A percentile compares a stretch with the other conserved stretches of the same genome.
Evolutionary conservation across 2,329 filamentous ascomycete species (phyloP).

Genomic region (Aspergillus costaricaensis): DNA sequence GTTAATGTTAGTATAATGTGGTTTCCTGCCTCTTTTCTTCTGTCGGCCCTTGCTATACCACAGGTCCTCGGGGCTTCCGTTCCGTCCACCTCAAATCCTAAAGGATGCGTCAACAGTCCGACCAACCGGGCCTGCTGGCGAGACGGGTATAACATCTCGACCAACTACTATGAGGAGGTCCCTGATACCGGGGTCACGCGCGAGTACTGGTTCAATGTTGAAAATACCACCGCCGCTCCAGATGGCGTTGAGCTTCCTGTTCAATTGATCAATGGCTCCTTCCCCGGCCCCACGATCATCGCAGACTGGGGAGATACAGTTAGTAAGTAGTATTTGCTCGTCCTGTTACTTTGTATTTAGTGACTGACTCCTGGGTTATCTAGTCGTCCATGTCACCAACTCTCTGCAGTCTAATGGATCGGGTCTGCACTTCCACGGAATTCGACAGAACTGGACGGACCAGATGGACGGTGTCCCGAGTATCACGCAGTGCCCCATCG

Average conservation of each 20-base stretch:
- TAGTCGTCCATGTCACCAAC: constrained; percentile 61
- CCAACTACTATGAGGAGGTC: constrained; percentile 34
- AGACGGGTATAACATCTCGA: constrained; percentile 29
- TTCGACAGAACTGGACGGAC: constrained; percentile 35
- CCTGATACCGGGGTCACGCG: constrained; percentile 18
- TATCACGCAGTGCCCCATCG: constrained; percentile 44
- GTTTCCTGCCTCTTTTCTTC: neutral
- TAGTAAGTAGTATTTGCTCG: neutral
- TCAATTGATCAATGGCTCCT: constrained; percentile 63
- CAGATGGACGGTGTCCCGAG: constrained; percentile 33
- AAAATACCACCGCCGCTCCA: constrained; percentile 16
- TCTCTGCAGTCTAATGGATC: constrained; percentile 34
- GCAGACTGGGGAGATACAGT: constrained; percentile 62
- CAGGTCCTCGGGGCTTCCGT: neutral
- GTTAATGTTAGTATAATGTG: neutral
- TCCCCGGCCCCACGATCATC: constrained; percentile 67
- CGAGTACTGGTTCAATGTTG: constrained; percentile 22
- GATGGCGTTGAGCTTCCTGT: constrained; percentile 41
- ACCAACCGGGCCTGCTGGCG: neutral
- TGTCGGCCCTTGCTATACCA: neutral
- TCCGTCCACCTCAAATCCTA: neutral
- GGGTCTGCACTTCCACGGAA: constrained; percentile 38
- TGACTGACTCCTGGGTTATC: constrained; percentile 15
- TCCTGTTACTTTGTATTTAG: too few species aligned
- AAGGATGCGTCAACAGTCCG: neutral